Evolutionary conservation across 1,284 basidiomycete species (phyloP).

Genomic region (Gastroboletus turbinatus): DNA sequence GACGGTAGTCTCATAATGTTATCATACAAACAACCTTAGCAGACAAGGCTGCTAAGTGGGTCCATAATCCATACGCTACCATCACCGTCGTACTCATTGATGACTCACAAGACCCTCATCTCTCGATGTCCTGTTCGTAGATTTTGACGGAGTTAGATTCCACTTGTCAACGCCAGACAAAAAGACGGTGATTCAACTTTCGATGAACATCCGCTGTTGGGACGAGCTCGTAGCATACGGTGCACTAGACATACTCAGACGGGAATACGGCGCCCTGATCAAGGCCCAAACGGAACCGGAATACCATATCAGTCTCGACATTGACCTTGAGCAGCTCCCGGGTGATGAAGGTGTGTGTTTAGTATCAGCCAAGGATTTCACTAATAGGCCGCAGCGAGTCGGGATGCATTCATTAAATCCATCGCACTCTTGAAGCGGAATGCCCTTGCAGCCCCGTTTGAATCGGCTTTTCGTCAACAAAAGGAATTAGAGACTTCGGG

Average conservation of each 20-base stretch:
- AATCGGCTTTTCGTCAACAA: conserved; percentile 86
- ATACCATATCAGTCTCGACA: conserved; percentile 85
- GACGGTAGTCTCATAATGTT: conserved; percentile 76
- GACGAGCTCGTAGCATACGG: conserved; percentile 88
- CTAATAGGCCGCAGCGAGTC: conserved; percentile 57
- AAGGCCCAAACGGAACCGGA: conserved; percentile 71
- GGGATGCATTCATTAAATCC: conserved; percentile 78
- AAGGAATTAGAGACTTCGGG: conserved; percentile 76
- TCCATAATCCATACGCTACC: conserved; percentile 1
- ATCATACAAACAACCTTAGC: conserved; percentile 90
- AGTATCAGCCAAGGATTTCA: not conserved
- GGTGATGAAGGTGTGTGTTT: conserved; percentile 67
- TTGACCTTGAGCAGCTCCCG: conserved; percentile 88
- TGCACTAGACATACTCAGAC: conserved; percentile 75
- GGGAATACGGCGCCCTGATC: conserved; percentile 83
- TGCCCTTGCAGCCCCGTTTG: conserved; percentile 93
- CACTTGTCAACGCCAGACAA: conserved; percentile 86
- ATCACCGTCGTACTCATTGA: conserved; percentile 11
- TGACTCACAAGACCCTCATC: conserved; percentile 68
- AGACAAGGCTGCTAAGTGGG: conserved; percentile 87
- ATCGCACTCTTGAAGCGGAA: conserved; percentile 91
- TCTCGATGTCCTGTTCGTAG: conserved; percentile 94
- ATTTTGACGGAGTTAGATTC: conserved; percentile 97
- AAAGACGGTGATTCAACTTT: conserved; percentile 81
- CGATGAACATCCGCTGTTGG: conserved; percentile 99